Conservation (phyloP, 441 rosid genomes). For the Dalechampia spathulata region DNA sequence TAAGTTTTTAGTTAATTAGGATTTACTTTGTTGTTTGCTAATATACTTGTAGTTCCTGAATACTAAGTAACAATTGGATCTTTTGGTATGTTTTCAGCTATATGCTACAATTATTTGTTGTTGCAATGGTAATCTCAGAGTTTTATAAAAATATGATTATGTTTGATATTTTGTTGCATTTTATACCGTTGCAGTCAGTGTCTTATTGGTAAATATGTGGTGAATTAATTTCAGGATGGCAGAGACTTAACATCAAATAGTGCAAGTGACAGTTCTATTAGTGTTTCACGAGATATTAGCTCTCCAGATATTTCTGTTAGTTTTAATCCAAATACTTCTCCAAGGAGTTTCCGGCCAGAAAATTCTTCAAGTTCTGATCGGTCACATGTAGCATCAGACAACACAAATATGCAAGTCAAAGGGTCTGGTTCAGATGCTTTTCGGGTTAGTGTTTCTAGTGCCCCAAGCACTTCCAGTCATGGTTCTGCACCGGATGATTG, state of each 20-base stretch:
- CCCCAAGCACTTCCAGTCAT: conserved; percentile 91
- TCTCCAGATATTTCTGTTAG: conserved; percentile 54
- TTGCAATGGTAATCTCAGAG: not conserved
- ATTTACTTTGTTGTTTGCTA: not conserved
- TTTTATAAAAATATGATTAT: not conserved
- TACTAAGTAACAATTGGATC: not conserved
- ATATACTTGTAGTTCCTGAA: not conserved
- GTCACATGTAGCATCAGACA: conserved; percentile 82
- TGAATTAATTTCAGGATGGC: conserved; percentile 56
- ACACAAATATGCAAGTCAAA: conserved; percentile 74
- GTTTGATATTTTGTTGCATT: not conserved
- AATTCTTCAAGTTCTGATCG: conserved; percentile 58
- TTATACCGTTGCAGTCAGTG: not conserved
- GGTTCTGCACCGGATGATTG: conserved; percentile 93
- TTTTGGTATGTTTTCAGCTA: not conserved
- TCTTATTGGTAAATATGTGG: conserved; percentile 14
- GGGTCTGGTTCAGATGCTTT: conserved; percentile 80
- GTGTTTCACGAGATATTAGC: conserved; percentile 58
- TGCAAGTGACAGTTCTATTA: conserved; percentile 75
- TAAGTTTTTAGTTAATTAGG: not conserved
- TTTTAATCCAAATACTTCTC: conserved; percentile 42
- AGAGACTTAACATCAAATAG: conserved; percentile 79
- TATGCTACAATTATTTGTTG: not conserved
- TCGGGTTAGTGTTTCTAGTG: conserved; percentile 95
- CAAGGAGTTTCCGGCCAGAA: conserved; percentile 48